These are phyloP conservation scores for Metschnikowia arizonensis DNA, from an alignment of 805 yeast species.

Conservation along the genomic window DNA sequence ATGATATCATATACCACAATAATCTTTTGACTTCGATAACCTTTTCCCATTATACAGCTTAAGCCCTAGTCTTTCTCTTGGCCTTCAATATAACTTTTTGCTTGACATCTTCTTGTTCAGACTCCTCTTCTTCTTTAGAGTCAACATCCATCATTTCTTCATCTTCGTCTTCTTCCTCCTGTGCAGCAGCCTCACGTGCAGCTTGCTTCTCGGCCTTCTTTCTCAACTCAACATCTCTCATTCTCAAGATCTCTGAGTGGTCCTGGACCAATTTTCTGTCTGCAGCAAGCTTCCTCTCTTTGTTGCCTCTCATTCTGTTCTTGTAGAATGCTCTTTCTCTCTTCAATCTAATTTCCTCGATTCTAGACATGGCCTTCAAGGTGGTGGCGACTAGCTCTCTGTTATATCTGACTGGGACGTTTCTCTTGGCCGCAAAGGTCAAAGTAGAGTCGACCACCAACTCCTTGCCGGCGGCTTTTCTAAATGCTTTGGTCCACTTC, in stretches of 20 bases:
- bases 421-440: conserved; percentile 95
- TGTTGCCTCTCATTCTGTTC: conserved; percentile 98
- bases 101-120: conserved; percentile 39
- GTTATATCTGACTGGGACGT: conserved; percentile 96
- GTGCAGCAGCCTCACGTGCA: conserved; percentile 35
- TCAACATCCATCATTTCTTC: conserved; percentile 40
- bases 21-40: not conserved
- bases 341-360: conserved; percentile 92
- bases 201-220: conserved; percentile 67
- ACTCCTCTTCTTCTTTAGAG: conserved; percentile 37
- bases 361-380: conserved; percentile 89
- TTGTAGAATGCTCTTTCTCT: conserved; percentile 98
- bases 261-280: conserved; percentile 86
- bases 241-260: conserved; percentile 83
- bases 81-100: conserved; percentile 62
- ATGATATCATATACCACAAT: not conserved
- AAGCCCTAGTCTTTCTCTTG: conserved; percentile 41
- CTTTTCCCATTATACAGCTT: conserved; percentile 5
- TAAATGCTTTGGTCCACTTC: conserved; percentile 97
- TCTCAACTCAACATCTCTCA: conserved; percentile 90
- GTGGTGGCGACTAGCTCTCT: conserved; percentile 94
- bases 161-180: conserved; percentile 37
- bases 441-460: conserved; percentile 95
- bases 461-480: conserved; percentile 98
- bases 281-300: conserved; percentile 74